Evolutionary conservation across 2,329 filamentous ascomycete genomes (phyloP), one percentile per base, ranked within the genome.

Genomic region (Xenosphaeropsis pyriputrescens): DNA sequence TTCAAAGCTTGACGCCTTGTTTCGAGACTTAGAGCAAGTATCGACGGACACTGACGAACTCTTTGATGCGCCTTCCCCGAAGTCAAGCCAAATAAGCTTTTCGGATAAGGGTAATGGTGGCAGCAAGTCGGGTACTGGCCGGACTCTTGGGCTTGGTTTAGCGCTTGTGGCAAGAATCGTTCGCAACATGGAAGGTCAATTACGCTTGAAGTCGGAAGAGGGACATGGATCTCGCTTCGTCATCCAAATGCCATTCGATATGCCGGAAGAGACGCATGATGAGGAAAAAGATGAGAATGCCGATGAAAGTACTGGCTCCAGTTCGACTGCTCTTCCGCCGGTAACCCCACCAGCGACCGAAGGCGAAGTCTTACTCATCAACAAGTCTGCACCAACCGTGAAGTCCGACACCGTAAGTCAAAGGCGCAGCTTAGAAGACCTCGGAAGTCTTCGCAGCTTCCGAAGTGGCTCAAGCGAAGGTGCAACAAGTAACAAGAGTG

Each of bases 111-210:
- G 56, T 37, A 39, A 54, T 12, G 43, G 42, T 31, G 46, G 61
- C 15, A 58, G 61, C 35, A 12, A 34, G 36, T 43, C 57, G 47
- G 48, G 12, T 36, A 51, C 59, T 6, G 62, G 62, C 37, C 59
- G 62, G 8, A 76, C 75, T 0, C 58, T 93, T 1, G 88, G 88
- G 0, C 68, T 94, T 8, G 88, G 86, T 0, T 66, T 94, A n/a
- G 86, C 86, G 0, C 68, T 93, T 11, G 86, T 93, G n/a, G 82
- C 84, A 13, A 74, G 86, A 29, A 84, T 85, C 29, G 68, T 94
- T 22, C 73, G 78, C n/a, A 93, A 86, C 50, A 91, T 93, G 83
- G 79, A 89, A 41, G 88, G 86, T 0, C 86, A 93, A 50, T 58
- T 94, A 19, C 75, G 85, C 2, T 61, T 94, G 1, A 89, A 86